These are phyloP conservation scores for Mycosphaerelloides madeirae DNA, from an alignment of 2,329 filamentous ascomycete species.

Conservation along the genomic window DNA sequence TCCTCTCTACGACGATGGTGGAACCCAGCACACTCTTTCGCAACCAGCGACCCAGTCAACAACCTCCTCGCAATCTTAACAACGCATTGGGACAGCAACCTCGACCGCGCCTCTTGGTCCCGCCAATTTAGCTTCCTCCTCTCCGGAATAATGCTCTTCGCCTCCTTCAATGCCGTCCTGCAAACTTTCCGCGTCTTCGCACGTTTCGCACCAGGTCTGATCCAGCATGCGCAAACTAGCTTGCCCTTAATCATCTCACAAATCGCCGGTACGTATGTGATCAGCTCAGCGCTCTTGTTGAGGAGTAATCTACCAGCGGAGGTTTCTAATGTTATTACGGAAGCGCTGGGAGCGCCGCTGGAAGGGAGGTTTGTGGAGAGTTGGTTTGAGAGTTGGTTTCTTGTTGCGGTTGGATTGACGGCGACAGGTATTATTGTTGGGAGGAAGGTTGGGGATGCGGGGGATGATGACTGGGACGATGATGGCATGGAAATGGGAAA, in stretches of 20 bases:
- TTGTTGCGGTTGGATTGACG: constrained; percentile 63
- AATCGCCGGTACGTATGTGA: constrained; percentile 79
- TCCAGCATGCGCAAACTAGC: constrained; percentile 71
- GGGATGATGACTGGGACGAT: constrained; percentile 37
- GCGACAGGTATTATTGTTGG: constrained; percentile 69
- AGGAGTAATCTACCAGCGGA: constrained; percentile 73
- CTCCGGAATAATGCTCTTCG: constrained; percentile 74
- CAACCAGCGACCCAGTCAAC: constrained; percentile 75
- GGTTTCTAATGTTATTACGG: constrained; percentile 70
- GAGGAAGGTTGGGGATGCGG: constrained; percentile 50
- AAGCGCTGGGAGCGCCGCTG: constrained; percentile 71
- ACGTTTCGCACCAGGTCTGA: constrained; percentile 65
- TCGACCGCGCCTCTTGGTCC: constrained; percentile 78
- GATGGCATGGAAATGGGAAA: constrained; percentile 63
- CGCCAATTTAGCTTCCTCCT: constrained; percentile 80
- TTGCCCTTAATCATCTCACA: constrained; percentile 75
- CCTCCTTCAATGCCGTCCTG: constrained; percentile 75
- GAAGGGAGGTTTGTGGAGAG: constrained; percentile 68
- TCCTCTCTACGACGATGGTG: constrained; percentile 59
- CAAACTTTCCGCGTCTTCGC: constrained; percentile 80
- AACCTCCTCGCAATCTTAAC: constrained; percentile 74
- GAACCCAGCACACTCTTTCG: constrained; percentile 49
- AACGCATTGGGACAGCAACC: constrained; percentile 75
- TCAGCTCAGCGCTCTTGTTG: constrained; percentile 71
- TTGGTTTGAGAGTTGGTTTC: constrained; percentile 87